Evolutionary conservation across 2,329 filamentous ascomycete genomes (phyloP).

Genomic region (Pseudogymnoascus destructans): DNA sequence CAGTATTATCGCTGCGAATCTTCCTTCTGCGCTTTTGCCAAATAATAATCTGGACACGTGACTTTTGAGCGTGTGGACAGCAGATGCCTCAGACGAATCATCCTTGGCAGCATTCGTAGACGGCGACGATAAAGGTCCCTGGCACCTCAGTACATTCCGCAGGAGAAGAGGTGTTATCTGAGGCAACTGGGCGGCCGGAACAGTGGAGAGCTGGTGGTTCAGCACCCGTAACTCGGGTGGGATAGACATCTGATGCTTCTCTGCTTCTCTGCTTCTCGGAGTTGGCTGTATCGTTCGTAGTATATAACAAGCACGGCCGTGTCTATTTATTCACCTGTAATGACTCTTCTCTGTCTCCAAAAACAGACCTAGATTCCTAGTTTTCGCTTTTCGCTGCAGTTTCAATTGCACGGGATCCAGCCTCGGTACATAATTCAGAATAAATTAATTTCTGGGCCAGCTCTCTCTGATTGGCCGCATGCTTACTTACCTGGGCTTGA

Average conservation of each 20-base stretch:
- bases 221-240: constrained; percentile 50
- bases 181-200: constrained; percentile 60
- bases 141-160: constrained; percentile 43
- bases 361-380: background rate
- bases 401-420: background rate
- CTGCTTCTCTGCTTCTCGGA: background rate
- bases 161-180: constrained; percentile 58
- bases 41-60: constrained; percentile 65
- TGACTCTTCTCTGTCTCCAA: background rate
- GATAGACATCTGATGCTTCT: constrained; percentile 20
- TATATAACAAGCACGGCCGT: background rate
- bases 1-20: constrained; percentile 65
- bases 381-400: background rate
- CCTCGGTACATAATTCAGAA: constrained; percentile 8
- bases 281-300: background rate
- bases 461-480: background rate
- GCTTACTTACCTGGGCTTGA: constrained; percentile 1
- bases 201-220: constrained; percentile 57
- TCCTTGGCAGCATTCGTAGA: constrained; percentile 47
- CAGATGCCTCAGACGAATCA: constrained; percentile 47
- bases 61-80: constrained; percentile 73
- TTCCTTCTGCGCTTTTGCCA: constrained; percentile 58
- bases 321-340: background rate
- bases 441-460: constrained; percentile 5
- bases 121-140: constrained; percentile 47